Evolutionary conservation across 306 rosid genomes (phyloP).

Genomic region (Comarum palustre): DNA sequence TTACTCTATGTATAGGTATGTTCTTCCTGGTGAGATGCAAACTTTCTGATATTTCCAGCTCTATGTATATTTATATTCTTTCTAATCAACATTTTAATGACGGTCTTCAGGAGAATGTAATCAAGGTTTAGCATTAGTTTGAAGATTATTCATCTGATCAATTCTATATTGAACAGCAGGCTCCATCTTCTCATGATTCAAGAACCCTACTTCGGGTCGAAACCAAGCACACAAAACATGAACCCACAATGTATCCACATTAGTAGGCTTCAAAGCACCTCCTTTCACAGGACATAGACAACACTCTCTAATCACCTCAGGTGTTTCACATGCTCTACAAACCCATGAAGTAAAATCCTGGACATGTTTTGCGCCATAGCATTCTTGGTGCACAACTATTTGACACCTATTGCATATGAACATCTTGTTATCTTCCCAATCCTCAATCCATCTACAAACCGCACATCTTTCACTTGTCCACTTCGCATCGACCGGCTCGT

Average conservation of each 20-base stretch:
- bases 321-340: slow-evolving; percentile 91
- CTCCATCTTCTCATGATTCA: slow-evolving; percentile 75
- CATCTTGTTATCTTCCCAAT: slow-evolving; percentile 93
- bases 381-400: slow-evolving; percentile 97
- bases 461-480: slow-evolving; percentile 99
- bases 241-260: slow-evolving; percentile 81
- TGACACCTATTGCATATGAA: slow-evolving; percentile 98
- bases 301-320: slow-evolving; percentile 78
- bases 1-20: too few species aligned
- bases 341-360: slow-evolving; percentile 97
- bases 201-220: slow-evolving; percentile 71
- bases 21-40: too few species aligned
- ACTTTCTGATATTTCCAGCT: too few species aligned
- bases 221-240: slow-evolving; percentile 98
- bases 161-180: slow-evolving; percentile 50
- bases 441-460: slow-evolving; percentile 96
- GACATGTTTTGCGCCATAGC: slow-evolving; percentile 79
- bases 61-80: too few species aligned
- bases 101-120: too few species aligned
- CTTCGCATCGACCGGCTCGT: slow-evolving; percentile 77
- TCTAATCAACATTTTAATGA: too few species aligned
- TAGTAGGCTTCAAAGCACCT: slow-evolving; percentile 96
- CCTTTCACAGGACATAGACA: slow-evolving; percentile 98
- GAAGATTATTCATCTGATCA: too few species aligned
- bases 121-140: too few species aligned